Base-by-base conservation (phyloP, 2,329 filamentous ascomycete genomes). In the Pseudogymnoascus sp. region DNA sequence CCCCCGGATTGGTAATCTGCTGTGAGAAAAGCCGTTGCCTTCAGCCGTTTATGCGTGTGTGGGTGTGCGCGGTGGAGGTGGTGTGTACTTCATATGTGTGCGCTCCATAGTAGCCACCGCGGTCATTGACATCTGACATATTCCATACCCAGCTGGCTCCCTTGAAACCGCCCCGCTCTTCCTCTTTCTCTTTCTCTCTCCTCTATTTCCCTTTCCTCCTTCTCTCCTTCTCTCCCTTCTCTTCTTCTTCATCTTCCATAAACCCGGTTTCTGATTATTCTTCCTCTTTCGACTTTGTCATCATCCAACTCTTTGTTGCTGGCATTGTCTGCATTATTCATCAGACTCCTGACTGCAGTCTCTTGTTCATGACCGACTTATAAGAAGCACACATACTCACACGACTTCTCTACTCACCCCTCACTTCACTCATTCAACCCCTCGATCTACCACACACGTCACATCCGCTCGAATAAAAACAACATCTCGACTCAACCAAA, bases 41-140 rank as follows among this genome's bases (percentile, higher is more conserved):
- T 31, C 18, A 31, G 45, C 45, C 45, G 25, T 52, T 52, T 52
- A 52, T 14, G 45, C 45, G 45, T 18, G 45, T 52, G 25, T 31
- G 23, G 1, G 45, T 28, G 45, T 52, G 40, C n/a, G 45, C 11
- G 25, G 45, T 52, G 14, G 25, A 52, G 25, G 45, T 52, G 45
- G 45, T 52, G 45, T 52, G 45, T 31, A 52, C 45, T 52, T 52
- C 45, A 52, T 52, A 31, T 52, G n/a, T 16, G 45, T 16, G 45
- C 14, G 45, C 45, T 52, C 45, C 45, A 52, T 52, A 52, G 45
- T 52, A 52, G 45, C 45, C 45, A 52, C 45, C 14, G n/a, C 45
- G n/a, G 3, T 52, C 45, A 52, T 52, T 52, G 45, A 52, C 45
- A 52, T 52, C 45, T 52, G 45, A 52, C 45, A 52, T 52, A 52